A percentile compares a stretch with the other conserved stretches of the same genome.
These are phyloP conservation scores for Gymnopus androsaceus DNA, from an alignment of 1,284 basidiomycete species.

Conservation along the genomic window DNA sequence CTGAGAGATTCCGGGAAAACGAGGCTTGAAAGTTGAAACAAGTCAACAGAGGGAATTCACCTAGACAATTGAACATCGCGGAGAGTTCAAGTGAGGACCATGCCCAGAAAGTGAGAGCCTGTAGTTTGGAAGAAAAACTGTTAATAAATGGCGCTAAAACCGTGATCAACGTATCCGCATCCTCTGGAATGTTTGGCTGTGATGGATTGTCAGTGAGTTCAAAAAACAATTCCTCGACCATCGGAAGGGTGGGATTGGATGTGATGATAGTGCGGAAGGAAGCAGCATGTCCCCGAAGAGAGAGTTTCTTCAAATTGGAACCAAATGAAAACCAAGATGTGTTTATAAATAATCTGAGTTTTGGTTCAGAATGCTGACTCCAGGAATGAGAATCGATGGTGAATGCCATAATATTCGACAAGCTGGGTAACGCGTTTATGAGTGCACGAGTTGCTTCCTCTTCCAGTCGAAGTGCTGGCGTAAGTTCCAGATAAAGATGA, in stretches of 20 bases:
- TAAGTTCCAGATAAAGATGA: neutral
- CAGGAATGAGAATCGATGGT: conserved; percentile 33
- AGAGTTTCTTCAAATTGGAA: conserved; percentile 31
- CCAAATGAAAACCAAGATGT: conserved; percentile 40
- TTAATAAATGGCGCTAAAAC: conserved; percentile 41
- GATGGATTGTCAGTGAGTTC: conserved; percentile 37
- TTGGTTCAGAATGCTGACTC: conserved; percentile 31
- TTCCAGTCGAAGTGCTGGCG: neutral
- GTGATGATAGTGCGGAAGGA: conserved; percentile 34
- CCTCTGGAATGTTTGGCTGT: conserved; percentile 17
- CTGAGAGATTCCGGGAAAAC: conserved; percentile 39
- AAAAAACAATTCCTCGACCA: conserved; percentile 35
- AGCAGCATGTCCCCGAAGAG: conserved; percentile 39
- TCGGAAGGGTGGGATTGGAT: conserved; percentile 31
- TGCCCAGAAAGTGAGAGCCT: conserved; percentile 35
- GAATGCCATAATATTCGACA: conserved; percentile 35
- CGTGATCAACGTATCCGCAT: conserved; percentile 27
- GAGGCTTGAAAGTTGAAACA: conserved; percentile 37
- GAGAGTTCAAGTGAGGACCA: conserved; percentile 41
- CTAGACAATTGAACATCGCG: conserved; percentile 33
- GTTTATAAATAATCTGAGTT: conserved; percentile 33
- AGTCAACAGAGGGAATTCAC: conserved; percentile 33
- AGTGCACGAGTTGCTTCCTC: conserved; percentile 23
- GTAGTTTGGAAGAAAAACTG: conserved; percentile 30
- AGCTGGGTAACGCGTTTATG: conserved; percentile 30